Evolutionary conservation across 106 monocot species (phyloP).

Genomic region (Platanthera zijinensis): DNA sequence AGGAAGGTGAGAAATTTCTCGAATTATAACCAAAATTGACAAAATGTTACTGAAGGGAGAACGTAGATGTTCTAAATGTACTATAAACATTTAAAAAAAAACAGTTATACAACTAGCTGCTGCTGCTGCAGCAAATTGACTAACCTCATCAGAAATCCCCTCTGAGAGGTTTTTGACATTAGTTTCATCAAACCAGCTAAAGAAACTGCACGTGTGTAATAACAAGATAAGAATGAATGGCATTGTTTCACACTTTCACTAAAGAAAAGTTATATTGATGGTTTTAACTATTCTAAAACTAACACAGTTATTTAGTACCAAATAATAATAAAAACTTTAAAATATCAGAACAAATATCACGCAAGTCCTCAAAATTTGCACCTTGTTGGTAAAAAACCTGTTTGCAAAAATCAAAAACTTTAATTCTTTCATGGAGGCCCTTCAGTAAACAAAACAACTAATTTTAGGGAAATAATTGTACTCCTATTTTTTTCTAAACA

Average conservation of each 20-base stretch:
- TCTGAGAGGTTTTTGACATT: constrained; percentile 27
- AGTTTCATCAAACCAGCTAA: constrained; percentile 46
- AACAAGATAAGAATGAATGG: not conserved
- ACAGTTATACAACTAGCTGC: not conserved
- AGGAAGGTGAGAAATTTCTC: not conserved
- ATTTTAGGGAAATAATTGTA: too few relatives aligned
- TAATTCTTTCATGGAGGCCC: too few relatives aligned
- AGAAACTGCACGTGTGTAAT: constrained; percentile 30
- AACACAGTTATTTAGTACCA: not conserved
- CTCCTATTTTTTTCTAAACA: too few relatives aligned
- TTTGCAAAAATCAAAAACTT: too few relatives aligned
- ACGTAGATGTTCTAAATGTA: not conserved
- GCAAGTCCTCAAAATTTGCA: too few relatives aligned
- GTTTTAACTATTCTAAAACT: not conserved
- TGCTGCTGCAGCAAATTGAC: not conserved
- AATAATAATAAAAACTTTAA: too few relatives aligned
- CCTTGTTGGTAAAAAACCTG: too few relatives aligned
- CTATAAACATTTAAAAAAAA: not conserved
- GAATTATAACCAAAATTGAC: too few relatives aligned
- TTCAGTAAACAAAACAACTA: too few relatives aligned
- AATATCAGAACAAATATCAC: too few relatives aligned
- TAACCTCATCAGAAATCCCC: constrained; percentile 45
- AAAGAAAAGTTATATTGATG: not conserved
- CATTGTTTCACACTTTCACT: not conserved
- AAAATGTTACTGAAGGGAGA: not conserved